phyloP scores from a whole-genome alignment of 2,329 filamentous ascomycete genomes.

The Fusarium abutilonis region DNA sequence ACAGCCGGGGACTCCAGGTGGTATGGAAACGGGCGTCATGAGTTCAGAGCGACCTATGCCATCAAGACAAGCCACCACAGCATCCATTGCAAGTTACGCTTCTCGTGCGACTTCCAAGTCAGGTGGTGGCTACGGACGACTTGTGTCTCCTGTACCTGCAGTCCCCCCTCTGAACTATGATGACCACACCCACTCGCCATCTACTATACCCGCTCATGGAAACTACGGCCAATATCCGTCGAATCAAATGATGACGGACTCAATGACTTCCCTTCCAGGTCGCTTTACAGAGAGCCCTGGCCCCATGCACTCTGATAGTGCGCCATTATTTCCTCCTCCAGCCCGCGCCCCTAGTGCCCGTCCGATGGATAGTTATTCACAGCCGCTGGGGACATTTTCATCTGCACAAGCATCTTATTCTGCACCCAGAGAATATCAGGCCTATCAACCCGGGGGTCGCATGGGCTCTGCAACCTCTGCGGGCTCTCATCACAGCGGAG shows the following conservation, averaged over 20 bases:
- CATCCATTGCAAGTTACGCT: slow-evolving; percentile 69
- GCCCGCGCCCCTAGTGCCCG: slow-evolving; percentile 48
- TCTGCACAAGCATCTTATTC: slow-evolving; percentile 5
- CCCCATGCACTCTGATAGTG: slow-evolving; percentile 42
- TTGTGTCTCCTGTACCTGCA: slow-evolving; percentile 52
- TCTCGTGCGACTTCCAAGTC: slow-evolving; percentile 71
- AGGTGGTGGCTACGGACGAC: slow-evolving; percentile 58
- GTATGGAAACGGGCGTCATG: slow-evolving; percentile 62
- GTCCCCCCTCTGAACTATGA: slow-evolving; percentile 45
- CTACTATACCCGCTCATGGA: slow-evolving; percentile 52
- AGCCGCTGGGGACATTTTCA: slow-evolving; percentile 25
- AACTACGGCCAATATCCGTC: slow-evolving; percentile 43
- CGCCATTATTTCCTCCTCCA: slow-evolving; percentile 50
- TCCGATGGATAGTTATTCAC: slow-evolving; percentile 47
- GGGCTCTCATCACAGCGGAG: slow-evolving; percentile 39
- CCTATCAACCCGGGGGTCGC: slow-evolving; percentile 48
- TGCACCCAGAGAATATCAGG: slow-evolving; percentile 41
- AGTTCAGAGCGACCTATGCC: slow-evolving; percentile 62
- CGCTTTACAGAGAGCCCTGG: slow-evolving; percentile 47
- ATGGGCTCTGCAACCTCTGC: slow-evolving; percentile 49
- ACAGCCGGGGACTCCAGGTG: slow-evolving; percentile 64
- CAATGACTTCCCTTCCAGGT: slow-evolving; percentile 29
- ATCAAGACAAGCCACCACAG: slow-evolving; percentile 62
- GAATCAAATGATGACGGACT: slow-evolving; percentile 25
- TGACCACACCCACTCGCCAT: slow-evolving; percentile 46